A percentile compares a stretch with the other conserved stretches of the same genome.
Evolutionary conservation across 352 stramenopile genomes (phyloP).

Genomic region (Phytophthora niederhauseri): DNA sequence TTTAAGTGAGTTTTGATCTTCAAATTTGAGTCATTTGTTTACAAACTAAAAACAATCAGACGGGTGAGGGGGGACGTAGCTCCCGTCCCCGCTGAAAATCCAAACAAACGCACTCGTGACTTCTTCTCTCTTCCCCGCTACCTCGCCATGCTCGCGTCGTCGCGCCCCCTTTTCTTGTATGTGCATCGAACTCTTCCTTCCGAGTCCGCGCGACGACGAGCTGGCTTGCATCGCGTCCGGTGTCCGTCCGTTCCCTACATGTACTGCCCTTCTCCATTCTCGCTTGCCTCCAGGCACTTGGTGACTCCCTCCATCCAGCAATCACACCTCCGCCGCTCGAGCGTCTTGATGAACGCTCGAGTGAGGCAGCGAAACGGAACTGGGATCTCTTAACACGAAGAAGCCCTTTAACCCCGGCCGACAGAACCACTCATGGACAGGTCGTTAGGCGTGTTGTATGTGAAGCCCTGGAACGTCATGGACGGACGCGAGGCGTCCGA

Average conservation of each 20-base stretch:
- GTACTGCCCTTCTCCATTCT: conserved; percentile 22
- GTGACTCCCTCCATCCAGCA: conserved; percentile 31
- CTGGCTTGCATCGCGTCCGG: conserved; percentile 14
- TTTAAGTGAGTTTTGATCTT: conserved; percentile 22
- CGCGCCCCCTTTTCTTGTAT: conserved; percentile 24
- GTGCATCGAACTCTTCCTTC: conserved; percentile 29
- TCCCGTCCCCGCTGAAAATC: conserved; percentile 25
- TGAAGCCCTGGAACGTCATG: conserved; percentile 92
- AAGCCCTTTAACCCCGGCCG: conserved; percentile 50
- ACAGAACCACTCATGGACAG: conserved; percentile 78
- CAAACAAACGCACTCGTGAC: conserved; percentile 43
- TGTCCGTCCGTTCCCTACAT: conserved; percentile 25
- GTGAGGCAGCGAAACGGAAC: conserved; percentile 14
- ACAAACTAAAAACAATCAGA: conserved; percentile 47
- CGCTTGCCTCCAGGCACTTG: conserved; percentile 7
- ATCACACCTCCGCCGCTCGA: conserved; percentile 14
- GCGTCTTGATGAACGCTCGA: conserved; percentile 22
- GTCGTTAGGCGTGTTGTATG: conserved; percentile 91
- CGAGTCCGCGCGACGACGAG: conserved; percentile 21
- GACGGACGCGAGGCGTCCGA: conserved; percentile 82
- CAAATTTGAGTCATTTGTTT: conserved; percentile 47
- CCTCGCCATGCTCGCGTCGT: conserved; percentile 6
- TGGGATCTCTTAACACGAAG: conserved; percentile 21
- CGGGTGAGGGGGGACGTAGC: not conserved
- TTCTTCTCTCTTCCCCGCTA: conserved; percentile 22